Conservation (phyloP, 805 yeast species). For the Wickerhamomyces mucosus region DNA sequence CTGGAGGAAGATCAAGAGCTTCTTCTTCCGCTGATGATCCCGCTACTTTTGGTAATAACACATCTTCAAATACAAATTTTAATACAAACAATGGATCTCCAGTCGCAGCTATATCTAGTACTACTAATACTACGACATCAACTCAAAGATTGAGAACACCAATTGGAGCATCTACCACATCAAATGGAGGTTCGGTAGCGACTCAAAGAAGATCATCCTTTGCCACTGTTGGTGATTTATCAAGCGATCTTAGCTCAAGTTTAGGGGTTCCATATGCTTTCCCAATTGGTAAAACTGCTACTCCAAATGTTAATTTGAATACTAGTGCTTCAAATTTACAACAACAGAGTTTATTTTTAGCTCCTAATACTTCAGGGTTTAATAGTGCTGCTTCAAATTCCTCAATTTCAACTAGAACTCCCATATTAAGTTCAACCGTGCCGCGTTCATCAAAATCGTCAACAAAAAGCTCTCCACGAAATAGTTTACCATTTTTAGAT, state of each 20-base stretch:
- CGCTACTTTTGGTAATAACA: not conserved
- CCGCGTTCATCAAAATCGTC: constrained; percentile 4
- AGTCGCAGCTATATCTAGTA: constrained; percentile 8
- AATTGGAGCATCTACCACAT: not conserved
- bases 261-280: constrained; percentile 16
- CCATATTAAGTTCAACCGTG: constrained; percentile 5
- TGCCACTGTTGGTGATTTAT: constrained; percentile 8
- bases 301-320: not conserved
- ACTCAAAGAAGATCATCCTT: constrained; percentile 14
- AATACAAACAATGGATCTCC: constrained; percentile 13
- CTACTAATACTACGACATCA: no score
- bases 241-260: constrained; percentile 10
- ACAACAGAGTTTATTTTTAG: not conserved
- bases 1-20: no score
- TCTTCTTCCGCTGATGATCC: not conserved
- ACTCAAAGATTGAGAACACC: constrained; percentile 8
- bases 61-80: not conserved
- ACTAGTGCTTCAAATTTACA: not conserved
- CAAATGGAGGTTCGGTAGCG: no score
- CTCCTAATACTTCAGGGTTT: constrained; percentile 5
- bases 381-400: constrained; percentile 1
- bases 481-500: constrained; percentile 7
- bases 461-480: constrained; percentile 13
- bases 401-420: constrained; percentile 6
- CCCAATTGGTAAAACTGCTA: not conserved